Conservation (phyloP, 768 basidiomycete genomes). For the Lepiota venenata region DNA sequence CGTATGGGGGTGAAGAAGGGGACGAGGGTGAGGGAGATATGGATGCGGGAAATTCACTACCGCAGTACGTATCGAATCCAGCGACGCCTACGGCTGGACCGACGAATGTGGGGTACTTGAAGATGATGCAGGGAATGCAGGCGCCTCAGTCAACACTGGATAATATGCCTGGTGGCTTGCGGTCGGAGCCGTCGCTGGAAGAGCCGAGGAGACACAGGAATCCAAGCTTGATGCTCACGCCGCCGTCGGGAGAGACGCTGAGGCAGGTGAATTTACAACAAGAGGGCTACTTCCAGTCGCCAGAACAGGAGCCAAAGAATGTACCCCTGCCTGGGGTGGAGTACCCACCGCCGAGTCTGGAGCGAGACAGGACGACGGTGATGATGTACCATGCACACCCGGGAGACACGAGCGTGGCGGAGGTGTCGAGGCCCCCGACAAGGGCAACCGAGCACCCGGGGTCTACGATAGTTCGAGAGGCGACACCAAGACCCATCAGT, state of each 20-base stretch:
- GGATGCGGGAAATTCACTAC: background rate
- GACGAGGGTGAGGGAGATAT: background rate
- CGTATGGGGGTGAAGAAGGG: background rate
- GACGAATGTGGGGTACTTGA: background rate
- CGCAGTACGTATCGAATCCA: slow-evolving; percentile 5
- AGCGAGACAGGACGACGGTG: background rate
- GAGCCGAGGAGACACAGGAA: background rate
- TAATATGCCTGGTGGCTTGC: slow-evolving; percentile 6
- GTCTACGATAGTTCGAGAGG: background rate
- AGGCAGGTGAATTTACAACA: background rate
- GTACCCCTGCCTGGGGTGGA: background rate
- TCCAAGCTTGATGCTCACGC: slow-evolving; percentile 3
- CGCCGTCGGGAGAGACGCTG: slow-evolving; percentile 4
- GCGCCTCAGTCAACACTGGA: background rate
- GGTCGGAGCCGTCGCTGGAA: background rate
- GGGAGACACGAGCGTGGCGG: background rate
- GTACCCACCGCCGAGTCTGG: slow-evolving; percentile 1
- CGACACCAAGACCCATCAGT: background rate
- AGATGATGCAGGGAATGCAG: background rate
- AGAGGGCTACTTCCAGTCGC: background rate
- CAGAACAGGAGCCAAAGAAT: background rate
- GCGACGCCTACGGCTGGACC: slow-evolving; percentile 2
- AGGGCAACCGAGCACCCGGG: background rate
- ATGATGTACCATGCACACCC: slow-evolving; percentile 5
- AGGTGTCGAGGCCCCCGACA: background rate